Conservation (phyloP, 2,329 filamentous ascomycete genomes). For the Pseudocercospora fijiensis region DNA sequence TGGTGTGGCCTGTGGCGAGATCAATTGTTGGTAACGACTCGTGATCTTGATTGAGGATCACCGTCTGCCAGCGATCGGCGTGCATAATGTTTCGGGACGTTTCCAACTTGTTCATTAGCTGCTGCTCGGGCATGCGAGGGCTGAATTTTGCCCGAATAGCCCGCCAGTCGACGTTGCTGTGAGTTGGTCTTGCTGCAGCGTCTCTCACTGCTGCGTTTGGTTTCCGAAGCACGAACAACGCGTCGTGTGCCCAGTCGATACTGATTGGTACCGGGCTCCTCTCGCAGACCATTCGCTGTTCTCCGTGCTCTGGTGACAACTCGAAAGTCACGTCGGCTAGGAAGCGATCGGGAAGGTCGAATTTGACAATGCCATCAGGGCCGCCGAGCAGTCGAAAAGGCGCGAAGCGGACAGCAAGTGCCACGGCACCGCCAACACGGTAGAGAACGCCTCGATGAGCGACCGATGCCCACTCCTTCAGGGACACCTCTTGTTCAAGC, state of each 20-base stretch:
- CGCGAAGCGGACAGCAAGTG: constrained; percentile 22
- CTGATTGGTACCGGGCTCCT: background rate
- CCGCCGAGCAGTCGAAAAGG: constrained; percentile 16
- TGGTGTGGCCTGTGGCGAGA: constrained; percentile 10
- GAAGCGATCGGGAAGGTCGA: constrained; percentile 22
- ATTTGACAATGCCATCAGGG: constrained; percentile 50
- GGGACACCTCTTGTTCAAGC: constrained; percentile 18
- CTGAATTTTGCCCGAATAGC: constrained; percentile 10
- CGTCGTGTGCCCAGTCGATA: constrained; percentile 13
- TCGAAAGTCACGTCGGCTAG: background rate
- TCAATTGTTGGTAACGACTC: constrained; percentile 13
- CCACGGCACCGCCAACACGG: constrained; percentile 16
- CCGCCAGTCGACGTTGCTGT: background rate
- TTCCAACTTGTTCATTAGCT: constrained; percentile 14
- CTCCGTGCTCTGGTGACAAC: background rate
- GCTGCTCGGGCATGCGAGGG: constrained; percentile 2
- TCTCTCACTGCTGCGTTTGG: constrained; percentile 1
- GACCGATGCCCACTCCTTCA: constrained; percentile 20
- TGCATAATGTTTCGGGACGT: constrained; percentile 15
- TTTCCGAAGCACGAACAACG: constrained; percentile 15
- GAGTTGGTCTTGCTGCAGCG: constrained; percentile 2
- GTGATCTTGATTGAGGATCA: constrained; percentile 24
- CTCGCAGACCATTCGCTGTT: background rate
- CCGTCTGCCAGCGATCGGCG: constrained; percentile 18
- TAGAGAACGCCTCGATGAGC: constrained; percentile 18